These are phyloP conservation scores for Macrocystidia cucumis DNA, from an alignment of 1,284 basidiomycete genomes.

Conservation along the genomic window DNA sequence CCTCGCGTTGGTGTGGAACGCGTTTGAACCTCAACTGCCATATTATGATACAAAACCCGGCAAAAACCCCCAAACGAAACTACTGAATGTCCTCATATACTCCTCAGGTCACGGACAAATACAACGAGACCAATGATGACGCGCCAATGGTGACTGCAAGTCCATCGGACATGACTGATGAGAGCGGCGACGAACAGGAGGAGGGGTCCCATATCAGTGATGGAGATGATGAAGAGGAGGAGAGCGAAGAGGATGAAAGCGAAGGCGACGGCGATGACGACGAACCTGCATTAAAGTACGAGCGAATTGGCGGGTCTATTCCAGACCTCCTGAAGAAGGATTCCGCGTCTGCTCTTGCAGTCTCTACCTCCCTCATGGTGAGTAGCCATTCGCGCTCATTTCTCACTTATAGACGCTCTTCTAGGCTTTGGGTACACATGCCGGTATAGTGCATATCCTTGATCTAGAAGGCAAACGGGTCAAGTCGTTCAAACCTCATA, in stretches of 20 bases:
- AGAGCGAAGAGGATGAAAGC: conserved; percentile 43
- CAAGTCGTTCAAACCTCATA: conserved; percentile 89
- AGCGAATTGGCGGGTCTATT: conserved; percentile 68
- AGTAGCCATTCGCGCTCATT: conserved; percentile 14
- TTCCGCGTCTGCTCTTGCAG: conserved; percentile 75
- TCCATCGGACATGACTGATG: no score
- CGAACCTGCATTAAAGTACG: conserved; percentile 89
- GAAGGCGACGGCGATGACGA: conserved; percentile 65
- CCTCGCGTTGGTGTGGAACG: no score
- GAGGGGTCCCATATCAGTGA: conserved; percentile 22
- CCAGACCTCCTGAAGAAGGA: conserved; percentile 85
- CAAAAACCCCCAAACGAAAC: no score
- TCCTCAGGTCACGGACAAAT: no score
- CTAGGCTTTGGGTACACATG: conserved; percentile 86
- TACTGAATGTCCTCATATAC: no score
- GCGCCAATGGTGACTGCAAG: no score
- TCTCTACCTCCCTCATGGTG: conserved; percentile 74
- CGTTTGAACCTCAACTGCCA: no score
- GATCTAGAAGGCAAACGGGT: conserved; percentile 76
- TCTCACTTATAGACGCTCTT: conserved; percentile 4
- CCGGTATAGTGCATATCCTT: conserved; percentile 85
- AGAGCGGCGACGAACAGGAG: conserved; percentile 16
- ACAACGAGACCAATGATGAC: no score
- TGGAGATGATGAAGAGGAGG: conserved; percentile 27
- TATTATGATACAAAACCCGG: no score